Conservation (phyloP, 495 filamentous ascomycete species). For the Penicillium ochrochloron region DNA sequence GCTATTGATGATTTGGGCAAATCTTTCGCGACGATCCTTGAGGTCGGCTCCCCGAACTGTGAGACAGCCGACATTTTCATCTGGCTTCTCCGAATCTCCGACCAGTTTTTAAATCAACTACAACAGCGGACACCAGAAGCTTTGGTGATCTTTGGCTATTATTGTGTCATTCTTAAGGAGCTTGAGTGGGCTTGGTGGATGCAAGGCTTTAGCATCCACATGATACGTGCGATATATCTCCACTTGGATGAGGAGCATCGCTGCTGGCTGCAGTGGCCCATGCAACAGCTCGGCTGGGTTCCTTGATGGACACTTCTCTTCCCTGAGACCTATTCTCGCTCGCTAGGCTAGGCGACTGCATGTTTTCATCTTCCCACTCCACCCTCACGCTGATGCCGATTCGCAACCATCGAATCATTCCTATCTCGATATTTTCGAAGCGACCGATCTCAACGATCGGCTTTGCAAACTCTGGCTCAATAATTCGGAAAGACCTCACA, state of each 20-base stretch:
- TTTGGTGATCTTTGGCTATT: constrained; percentile 46
- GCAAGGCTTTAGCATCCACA: constrained; percentile 40
- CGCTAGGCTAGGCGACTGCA: too few relatives aligned
- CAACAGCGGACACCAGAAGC: constrained; percentile 38
- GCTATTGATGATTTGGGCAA: constrained; percentile 20
- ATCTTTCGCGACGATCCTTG: constrained; percentile 20
- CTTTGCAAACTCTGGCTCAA: too few relatives aligned
- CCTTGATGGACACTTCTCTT: constrained; percentile 3
- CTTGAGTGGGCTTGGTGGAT: constrained; percentile 49
- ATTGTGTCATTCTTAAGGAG: constrained; percentile 41
- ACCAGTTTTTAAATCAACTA: constrained; percentile 38
- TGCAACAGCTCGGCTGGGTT: constrained; percentile 47
- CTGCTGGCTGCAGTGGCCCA: constrained; percentile 48
- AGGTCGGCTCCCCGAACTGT: constrained; percentile 8
- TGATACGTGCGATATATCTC: constrained; percentile 41
- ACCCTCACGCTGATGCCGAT: neutral
- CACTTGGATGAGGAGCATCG: constrained; percentile 43
- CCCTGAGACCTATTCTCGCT: neutral
- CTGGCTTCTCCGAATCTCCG: constrained; percentile 41
- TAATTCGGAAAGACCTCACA: too few relatives aligned
- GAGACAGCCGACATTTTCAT: constrained; percentile 39
- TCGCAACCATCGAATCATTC: neutral
- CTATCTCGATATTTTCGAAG: neutral
- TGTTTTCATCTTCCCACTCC: neutral
- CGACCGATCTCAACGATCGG: too few relatives aligned